Conservation (phyloP, 164 flowering plant species). For the Dillenia suffruticosa region DNA sequence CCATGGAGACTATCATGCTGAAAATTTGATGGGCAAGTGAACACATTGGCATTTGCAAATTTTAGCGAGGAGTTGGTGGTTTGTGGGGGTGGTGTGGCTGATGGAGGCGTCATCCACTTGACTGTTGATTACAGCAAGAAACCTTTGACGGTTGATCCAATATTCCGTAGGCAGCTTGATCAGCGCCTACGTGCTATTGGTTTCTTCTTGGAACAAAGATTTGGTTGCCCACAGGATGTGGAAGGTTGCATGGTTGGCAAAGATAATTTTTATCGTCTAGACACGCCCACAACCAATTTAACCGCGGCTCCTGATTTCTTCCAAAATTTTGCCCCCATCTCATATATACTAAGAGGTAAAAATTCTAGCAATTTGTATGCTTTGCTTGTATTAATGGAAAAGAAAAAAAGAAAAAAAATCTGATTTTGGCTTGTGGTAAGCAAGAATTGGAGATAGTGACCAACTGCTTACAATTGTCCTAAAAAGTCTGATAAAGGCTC, state of each 20-base stretch:
- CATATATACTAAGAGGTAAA: too few species aligned
- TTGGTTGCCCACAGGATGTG: constrained; percentile 85
- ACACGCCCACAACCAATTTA: constrained; percentile 70
- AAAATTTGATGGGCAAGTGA: constrained; percentile 69
- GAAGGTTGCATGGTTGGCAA: constrained; percentile 89
- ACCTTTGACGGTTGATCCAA: constrained; percentile 59
- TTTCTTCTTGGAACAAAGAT: constrained; percentile 70
- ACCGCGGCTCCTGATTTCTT: too few species aligned
- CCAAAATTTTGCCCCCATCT: too few species aligned
- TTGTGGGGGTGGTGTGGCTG: constrained; percentile 53
- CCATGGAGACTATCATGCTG: constrained; percentile 83
- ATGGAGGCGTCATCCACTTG: constrained; percentile 59
- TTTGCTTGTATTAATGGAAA: too few species aligned
- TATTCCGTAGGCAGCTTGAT: constrained; percentile 62
- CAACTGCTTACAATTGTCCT: too few species aligned
- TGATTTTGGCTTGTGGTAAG: too few species aligned
- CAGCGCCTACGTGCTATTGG: constrained; percentile 77
- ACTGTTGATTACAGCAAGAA: constrained; percentile 91
- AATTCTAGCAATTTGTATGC: too few species aligned
- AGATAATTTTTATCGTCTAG: constrained; percentile 73
- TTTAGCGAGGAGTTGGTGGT: constrained; percentile 83
- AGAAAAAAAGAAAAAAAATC: too few species aligned
- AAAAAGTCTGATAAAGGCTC: too few species aligned
- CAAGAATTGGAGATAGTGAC: too few species aligned
- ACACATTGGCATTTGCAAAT: constrained; percentile 80